Evolutionary conservation across 495 filamentous ascomycete species (phyloP).

Genomic region (Aspergillus baeticus): DNA sequence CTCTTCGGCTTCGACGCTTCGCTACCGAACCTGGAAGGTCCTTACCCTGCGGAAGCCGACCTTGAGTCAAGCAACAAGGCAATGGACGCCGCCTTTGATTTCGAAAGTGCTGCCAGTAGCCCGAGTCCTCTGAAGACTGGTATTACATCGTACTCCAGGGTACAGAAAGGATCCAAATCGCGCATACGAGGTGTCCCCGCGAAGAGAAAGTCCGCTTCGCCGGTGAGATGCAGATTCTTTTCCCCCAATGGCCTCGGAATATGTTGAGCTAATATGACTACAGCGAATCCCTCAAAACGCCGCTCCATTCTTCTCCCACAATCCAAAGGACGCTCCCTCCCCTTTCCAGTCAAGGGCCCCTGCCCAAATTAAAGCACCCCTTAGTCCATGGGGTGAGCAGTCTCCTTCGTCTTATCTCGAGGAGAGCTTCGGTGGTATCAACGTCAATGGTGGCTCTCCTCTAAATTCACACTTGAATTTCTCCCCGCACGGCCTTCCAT

Average conservation of each 20-base stretch:
- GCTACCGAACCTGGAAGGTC: constrained; percentile 30
- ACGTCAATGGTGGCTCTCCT: constrained; percentile 42
- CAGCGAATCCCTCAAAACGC: constrained; percentile 24
- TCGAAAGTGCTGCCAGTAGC: constrained; percentile 67
- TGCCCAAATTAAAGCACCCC: constrained; percentile 46
- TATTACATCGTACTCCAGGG: constrained; percentile 23
- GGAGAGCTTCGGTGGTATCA: constrained; percentile 46
- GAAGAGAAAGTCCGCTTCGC: constrained; percentile 24
- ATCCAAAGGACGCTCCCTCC: constrained; percentile 46
- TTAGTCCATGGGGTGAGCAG: constrained; percentile 46
- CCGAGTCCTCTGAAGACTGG: constrained; percentile 53
- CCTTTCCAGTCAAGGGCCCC: constrained; percentile 38
- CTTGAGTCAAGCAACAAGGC: constrained; percentile 56
- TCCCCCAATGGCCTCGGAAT: background rate
- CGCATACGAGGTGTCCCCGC: constrained; percentile 28
- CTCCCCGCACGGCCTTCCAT: constrained; percentile 29
- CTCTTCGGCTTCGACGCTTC: constrained; percentile 41
- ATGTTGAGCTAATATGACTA: constrained; percentile 1
- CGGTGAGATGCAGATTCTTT: constrained; percentile 24
- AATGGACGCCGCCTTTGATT: constrained; percentile 68
- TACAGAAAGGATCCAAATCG: constrained; percentile 24
- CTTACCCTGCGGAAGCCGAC: constrained; percentile 39
- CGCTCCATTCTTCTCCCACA: constrained; percentile 34
- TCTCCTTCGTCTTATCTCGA: constrained; percentile 54
- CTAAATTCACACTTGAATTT: constrained; percentile 36